These are phyloP conservation scores for Pythium apleroticum DNA, from an alignment of 352 stramenopile species.

Conservation along the genomic window DNA sequence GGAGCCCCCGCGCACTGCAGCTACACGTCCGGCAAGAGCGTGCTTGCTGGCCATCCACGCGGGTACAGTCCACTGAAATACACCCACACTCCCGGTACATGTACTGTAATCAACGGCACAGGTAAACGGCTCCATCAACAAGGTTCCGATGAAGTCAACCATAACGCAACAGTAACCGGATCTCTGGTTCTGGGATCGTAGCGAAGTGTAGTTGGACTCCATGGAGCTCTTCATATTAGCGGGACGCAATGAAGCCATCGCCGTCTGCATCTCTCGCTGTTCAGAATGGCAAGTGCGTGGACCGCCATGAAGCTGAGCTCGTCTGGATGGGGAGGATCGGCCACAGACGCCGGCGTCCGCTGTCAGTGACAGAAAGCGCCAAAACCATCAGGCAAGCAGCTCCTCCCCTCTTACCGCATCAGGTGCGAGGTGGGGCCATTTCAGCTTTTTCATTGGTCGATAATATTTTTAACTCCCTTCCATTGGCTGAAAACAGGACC, in stretches of 20 bases:
- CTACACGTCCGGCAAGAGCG: not conserved
- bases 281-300: no score
- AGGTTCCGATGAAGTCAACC: not conserved
- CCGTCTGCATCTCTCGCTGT: no score
- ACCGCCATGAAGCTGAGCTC: no score
- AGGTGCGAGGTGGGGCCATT: slow-evolving; percentile 9
- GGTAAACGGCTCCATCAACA: not conserved
- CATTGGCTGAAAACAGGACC: slow-evolving; percentile 19
- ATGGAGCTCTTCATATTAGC: no score
- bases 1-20: not conserved
- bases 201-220: not conserved
- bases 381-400: slow-evolving; percentile 5
- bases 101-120: not conserved
- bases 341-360: not conserved
- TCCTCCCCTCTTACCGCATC: slow-evolving; percentile 4
- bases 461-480: not conserved
- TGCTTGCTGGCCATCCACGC: not conserved
- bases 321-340: not conserved
- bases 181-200: not conserved
- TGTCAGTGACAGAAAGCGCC: not conserved
- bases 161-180: not conserved
- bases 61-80: not conserved
- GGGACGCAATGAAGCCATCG: no score
- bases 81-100: no score
- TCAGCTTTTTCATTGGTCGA: slow-evolving; percentile 10